Evolutionary conservation across 805 yeast genomes (phyloP).

Genomic region (Pichia heedii): DNA sequence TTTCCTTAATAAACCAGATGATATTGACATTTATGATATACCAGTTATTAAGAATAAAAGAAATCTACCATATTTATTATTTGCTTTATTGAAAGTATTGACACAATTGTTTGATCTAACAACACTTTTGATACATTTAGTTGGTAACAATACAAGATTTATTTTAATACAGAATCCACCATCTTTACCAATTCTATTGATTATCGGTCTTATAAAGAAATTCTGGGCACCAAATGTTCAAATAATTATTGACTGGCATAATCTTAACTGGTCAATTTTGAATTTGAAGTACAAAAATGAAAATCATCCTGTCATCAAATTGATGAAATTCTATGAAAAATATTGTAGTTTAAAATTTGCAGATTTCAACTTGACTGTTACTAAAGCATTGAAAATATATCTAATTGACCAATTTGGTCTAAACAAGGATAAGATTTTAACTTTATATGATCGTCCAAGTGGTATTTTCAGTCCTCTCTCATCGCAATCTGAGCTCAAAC

Average conservation of each 20-base stretch:
- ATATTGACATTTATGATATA: slow-evolving; percentile 36
- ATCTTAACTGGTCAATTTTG: slow-evolving; percentile 77
- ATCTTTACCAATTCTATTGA: slow-evolving; percentile 67
- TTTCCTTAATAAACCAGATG: slow-evolving; percentile 40
- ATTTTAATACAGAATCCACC: slow-evolving; percentile 90
- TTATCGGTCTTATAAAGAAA: slow-evolving; percentile 46
- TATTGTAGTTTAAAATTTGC: slow-evolving; percentile 52
- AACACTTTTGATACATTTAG: slow-evolving; percentile 38
- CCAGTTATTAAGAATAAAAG: slow-evolving; percentile 30
- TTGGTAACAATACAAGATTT: slow-evolving; percentile 54
- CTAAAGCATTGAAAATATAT: slow-evolving; percentile 59
- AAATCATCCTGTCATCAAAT: slow-evolving; percentile 52
- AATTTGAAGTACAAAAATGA: slow-evolving; percentile 49
- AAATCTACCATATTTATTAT: slow-evolving; percentile 44
- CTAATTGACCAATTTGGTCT: slow-evolving; percentile 50
- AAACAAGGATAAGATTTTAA: slow-evolving; percentile 38
- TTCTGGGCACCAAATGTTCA: slow-evolving; percentile 39
- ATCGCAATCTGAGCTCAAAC: slow-evolving; percentile 18
- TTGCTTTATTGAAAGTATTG: slow-evolving; percentile 51
- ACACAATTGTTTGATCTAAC: slow-evolving; percentile 44
- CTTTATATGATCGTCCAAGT: slow-evolving; percentile 84
- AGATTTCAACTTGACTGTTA: slow-evolving; percentile 70
- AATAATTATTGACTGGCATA: slow-evolving; percentile 92
- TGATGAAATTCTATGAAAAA: slow-evolving; percentile 56
- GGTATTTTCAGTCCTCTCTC: slow-evolving; percentile 48